Base-by-base conservation (phyloP, 2,329 filamentous ascomycete species). In the Aspergillus ruber region DNA sequence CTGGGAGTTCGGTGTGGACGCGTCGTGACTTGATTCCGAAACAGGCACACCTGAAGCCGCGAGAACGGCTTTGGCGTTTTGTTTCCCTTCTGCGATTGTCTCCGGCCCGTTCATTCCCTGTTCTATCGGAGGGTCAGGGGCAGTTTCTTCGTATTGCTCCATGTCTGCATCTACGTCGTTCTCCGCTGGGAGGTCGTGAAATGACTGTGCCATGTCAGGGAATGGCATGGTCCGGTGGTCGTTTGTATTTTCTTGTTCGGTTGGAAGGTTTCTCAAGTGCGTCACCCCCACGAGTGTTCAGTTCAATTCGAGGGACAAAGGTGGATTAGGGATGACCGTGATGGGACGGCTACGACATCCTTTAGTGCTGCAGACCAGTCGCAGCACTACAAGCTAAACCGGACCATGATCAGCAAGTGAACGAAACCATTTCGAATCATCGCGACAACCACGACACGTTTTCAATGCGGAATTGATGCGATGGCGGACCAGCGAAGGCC, bases 61-160 rank as follows among this genome's bases (percentile, higher is more conserved):
- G 60, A 82, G 71, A 45, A 80, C 71, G 35, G 79, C 77, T 64
- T 79, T 81, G 42, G 79, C 79, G 62, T 76, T 79, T 59, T 81
- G 76, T 58, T 83, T 83, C 46, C 76, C 77, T 63, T 81, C 78
- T 46, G 73, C 71, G 47, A 82, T 80, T 46, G 70, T 63, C 64
- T 77, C 73, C 9, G 57, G 50, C 21, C 62, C 63, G 53, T 67
- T 63, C 18, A 53, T 48, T 27, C 57, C 54, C 38, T 57, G 58
- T 38, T 57, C 59, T 23, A 56, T 43, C 21, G 53, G 51, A 18
- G 53, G 44, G n/a, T 57, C 60, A 25, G 57, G 42, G 35, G 52
- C 48, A 41, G 64, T 58, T 18, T 45, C 54, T 49, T 56, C 50
- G 29, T 51, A 52, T 18, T 39, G 15, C 1, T 39, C 36, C 36